Base-by-base conservation (phyloP, 306 rosid genomes). In the Heteromeles arbutifolia region DNA sequence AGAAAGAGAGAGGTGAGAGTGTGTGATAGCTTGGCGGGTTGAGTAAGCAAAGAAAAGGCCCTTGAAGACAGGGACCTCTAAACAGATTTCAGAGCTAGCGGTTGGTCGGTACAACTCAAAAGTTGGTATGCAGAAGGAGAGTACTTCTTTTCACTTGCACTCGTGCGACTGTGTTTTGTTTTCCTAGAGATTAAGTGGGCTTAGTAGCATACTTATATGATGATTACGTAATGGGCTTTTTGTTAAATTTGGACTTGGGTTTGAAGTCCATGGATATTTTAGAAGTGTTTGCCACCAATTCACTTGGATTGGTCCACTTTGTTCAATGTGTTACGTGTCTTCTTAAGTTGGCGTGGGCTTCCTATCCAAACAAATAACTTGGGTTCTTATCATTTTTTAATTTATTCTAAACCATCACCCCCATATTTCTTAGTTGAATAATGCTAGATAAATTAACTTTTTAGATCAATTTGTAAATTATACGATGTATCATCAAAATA, bases 21-120 rank as follows among this genome's bases (percentile, higher is more conserved):
- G 34, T 31, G 67, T 59, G 72, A 45, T 43, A 44, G 21, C 19
- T 21, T 34, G 7, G 84, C 74, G n/a, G 52, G 22, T 67, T 32
- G 87, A 78, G 88, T 73, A 88, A 86, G 85, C 80, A 87, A 86
- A 82, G 76, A 73, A 81, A 85, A 84, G 83, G 26, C 73, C 81
- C 77, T 62, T 68, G 61, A 64, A 73, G 86, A 89, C 24, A 82
- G 56, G n/a, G 82, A 86, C 92, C 73, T 81, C 78, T 3, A 70
- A 75, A 68, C 86, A 77, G 83, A 74, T 76, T 50, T 77, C 69
- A 50, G 59, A 82, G 70, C 53, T 69, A 74, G 85, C 78, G 74
- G 86, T 86, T 85, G 88, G 88, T 86, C 79, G 66, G 81, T 82
- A 59, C 85, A 80, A 65, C 73, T 64, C 67, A 21, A 37, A 65